Percentiles rank a stretch among this genome's conserved stretches.
Evolutionary conservation across 192 early-diverging fungal species (phyloP).

Genomic region (Rhizophagus sp.): DNA sequence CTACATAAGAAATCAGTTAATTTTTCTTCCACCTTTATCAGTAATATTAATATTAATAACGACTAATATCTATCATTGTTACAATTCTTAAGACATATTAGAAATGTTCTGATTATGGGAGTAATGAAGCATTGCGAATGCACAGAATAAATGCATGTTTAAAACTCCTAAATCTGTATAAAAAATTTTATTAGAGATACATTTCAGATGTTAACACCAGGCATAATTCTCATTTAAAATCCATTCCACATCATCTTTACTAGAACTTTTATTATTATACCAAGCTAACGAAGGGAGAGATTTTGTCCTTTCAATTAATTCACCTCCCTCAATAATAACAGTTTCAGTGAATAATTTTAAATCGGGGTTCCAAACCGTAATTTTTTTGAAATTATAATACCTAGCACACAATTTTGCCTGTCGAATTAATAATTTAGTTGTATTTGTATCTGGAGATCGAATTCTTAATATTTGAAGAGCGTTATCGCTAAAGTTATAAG

Average conservation of each 20-base stretch:
- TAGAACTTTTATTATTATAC: conserved; percentile 2
- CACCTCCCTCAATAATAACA: not conserved
- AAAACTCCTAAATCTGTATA: too few species aligned
- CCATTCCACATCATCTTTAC: conserved; percentile 6
- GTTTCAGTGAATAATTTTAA: conserved; percentile 5
- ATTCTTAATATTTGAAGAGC: conserved; percentile 12
- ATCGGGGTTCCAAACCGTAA: conserved; percentile 23
- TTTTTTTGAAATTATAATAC: not conserved
- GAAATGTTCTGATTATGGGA: too few species aligned
- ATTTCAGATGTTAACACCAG: not conserved
- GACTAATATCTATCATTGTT: too few species aligned
- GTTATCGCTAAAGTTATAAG: not conserved
- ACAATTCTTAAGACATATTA: too few species aligned
- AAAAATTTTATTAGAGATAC: too few species aligned
- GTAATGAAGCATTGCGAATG: too few species aligned
- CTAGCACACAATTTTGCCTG: conserved; percentile 5
- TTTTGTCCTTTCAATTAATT: not conserved
- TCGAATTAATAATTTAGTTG: conserved; percentile 4
- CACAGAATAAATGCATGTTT: too few species aligned
- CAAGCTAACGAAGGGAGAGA: conserved; percentile 17
- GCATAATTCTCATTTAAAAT: conserved; percentile 16
- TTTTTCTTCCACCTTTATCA: too few species aligned
- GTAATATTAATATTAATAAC: too few species aligned
- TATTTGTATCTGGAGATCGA: not conserved
- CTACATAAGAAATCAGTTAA: too few species aligned